Evolutionary conservation across 345 rosid species (phyloP).

Genomic region (Punica granatum): DNA sequence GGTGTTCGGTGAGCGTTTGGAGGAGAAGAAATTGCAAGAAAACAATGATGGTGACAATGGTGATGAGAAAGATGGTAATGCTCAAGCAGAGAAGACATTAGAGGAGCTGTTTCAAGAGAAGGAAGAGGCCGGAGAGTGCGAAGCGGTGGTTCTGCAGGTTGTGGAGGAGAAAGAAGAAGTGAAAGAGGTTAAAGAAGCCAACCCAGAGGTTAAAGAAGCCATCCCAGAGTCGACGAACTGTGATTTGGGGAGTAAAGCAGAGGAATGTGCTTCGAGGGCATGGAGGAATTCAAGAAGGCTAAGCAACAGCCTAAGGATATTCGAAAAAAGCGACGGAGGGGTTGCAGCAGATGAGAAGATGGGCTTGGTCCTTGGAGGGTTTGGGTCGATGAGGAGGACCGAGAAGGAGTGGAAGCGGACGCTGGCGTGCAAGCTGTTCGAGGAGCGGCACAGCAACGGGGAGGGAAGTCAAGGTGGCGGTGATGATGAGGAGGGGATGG

Average conservation of each 20-base stretch:
- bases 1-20: slow-evolving; percentile 8
- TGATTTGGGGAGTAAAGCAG: slow-evolving; percentile 15
- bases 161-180: background rate
- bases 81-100: slow-evolving; percentile 5
- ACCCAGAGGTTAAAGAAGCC: slow-evolving; percentile 25
- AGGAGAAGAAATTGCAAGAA: slow-evolving; percentile 23
- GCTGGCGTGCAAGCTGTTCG: slow-evolving; percentile 83
- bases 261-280: slow-evolving; percentile 11
- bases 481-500: slow-evolving; percentile 68
- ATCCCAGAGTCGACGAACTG: slow-evolving; percentile 37
- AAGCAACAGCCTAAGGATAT: slow-evolving; percentile 17
- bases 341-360: slow-evolving; percentile 3
- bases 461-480: slow-evolving; percentile 14
- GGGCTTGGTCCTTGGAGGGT: slow-evolving; percentile 34
- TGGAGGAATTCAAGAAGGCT: slow-evolving; percentile 20
- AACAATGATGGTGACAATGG: background rate
- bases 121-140: background rate
- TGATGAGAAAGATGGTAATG: background rate
- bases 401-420: slow-evolving; percentile 97
- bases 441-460: slow-evolving; percentile 62
- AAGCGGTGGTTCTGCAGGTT: background rate
- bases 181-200: too few species aligned
- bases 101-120: slow-evolving; percentile 9
- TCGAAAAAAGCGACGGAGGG: background rate
- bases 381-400: slow-evolving; percentile 65